Evolutionary conservation across 2,329 filamentous ascomycete genomes (phyloP).

Genomic region (Penicillium sp.): DNA sequence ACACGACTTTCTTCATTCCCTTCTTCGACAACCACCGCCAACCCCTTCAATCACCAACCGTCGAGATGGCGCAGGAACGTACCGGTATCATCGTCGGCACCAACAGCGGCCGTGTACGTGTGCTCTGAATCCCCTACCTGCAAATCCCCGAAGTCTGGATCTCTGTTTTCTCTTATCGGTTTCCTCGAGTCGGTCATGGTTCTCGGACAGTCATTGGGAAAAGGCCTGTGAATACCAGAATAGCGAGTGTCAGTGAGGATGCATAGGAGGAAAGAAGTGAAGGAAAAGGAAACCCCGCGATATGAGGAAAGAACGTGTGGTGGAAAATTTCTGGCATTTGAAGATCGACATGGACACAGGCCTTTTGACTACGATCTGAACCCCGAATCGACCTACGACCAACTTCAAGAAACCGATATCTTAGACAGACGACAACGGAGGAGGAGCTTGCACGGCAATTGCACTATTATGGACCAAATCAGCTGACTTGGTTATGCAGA

Average conservation of each 20-base stretch:
- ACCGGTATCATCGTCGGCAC: constrained; percentile 60
- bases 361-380: background rate
- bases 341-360: constrained; percentile 2
- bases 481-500: constrained; percentile 56
- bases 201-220: background rate
- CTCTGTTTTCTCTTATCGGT: constrained; percentile 19
- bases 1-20: constrained; percentile 27
- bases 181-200: constrained; percentile 15
- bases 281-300: background rate
- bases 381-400: constrained; percentile 1
- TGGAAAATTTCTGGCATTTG: constrained; percentile 9
- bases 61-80: constrained; percentile 53
- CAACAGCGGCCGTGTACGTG: constrained; percentile 67
- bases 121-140: constrained; percentile 15
- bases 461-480: constrained; percentile 36
- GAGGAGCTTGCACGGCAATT: background rate
- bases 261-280: background rate
- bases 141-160: constrained; percentile 9
- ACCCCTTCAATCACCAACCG: constrained; percentile 37
- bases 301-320: constrained; percentile 1
- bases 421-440: constrained; percentile 4
- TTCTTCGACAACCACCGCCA: constrained; percentile 37
- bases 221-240: background rate
- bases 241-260: background rate
- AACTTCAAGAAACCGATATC: background rate